These are phyloP conservation scores for Vanilla planifolia DNA, from an alignment of 106 monocot species.

Conservation along the genomic window DNA sequence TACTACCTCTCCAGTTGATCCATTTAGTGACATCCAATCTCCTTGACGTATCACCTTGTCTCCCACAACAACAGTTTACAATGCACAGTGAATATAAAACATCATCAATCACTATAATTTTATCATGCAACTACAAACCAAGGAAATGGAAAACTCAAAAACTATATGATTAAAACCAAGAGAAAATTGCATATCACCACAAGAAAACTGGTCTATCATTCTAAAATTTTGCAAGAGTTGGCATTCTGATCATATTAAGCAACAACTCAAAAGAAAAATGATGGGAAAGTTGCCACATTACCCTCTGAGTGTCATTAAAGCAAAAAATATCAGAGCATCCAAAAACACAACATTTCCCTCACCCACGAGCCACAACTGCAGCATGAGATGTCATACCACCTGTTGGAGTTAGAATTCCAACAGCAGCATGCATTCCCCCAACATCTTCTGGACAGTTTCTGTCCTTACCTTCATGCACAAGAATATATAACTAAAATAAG, in stretches of 20 bases:
- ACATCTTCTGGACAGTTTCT: constrained; percentile 98
- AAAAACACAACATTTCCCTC: constrained; percentile 95
- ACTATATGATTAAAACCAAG: background rate
- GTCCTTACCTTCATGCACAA: constrained; percentile 62
- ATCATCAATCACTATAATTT: background rate
- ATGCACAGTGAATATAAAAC: background rate
- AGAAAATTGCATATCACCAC: background rate
- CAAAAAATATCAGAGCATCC: constrained; percentile 82
- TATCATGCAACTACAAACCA: too few species aligned
- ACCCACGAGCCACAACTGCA: constrained; percentile 93
- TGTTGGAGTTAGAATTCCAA: constrained; percentile 87
- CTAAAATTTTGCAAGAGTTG: too few species aligned
- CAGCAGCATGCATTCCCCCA: constrained; percentile 94
- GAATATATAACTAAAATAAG: constrained; percentile 3
- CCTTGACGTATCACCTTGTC: constrained; percentile 66
- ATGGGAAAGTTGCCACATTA: constrained; percentile 5
- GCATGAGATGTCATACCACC: constrained; percentile 99
- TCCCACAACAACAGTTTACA: constrained; percentile 55
- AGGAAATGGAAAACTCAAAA: too few species aligned
- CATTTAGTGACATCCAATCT: constrained; percentile 93
- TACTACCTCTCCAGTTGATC: constrained; percentile 87
- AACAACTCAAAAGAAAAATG: background rate
- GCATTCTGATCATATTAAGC: too few species aligned
- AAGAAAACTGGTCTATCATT: background rate
- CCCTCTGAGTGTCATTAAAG: constrained; percentile 72